Base-by-base conservation (phyloP, 2,329 filamentous ascomycete genomes). In the Canariomyces notabilis region DNA sequence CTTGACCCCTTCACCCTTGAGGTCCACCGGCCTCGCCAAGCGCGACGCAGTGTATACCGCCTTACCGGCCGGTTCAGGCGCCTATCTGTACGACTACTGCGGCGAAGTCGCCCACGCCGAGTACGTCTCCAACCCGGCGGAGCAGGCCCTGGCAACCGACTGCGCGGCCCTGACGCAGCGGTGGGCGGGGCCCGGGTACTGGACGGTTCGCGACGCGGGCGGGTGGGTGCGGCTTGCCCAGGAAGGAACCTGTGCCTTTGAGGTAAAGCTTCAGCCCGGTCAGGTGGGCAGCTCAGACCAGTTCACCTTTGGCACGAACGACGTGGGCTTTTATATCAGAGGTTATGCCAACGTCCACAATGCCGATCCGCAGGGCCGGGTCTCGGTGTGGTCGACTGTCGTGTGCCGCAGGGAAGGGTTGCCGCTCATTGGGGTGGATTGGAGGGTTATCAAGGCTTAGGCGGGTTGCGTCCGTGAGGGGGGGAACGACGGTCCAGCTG, bases 251-350 rank as follows among this genome's bases (percentile, higher is more conserved):
- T 53, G 49, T 14, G 49, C 48, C 2, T 45, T 53, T 12, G 32
- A 47, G 21, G 46, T 49, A 12, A 22, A n/a, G 12, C 6, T 6
- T 7, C 21, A 15, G 5, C 14, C n/a, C 1, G 16, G 12, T 1
- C 4, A 33, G 8, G 4, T 5, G 33, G 31, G n/a, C n/a, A n/a
- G n/a, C n/a, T n/a, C 16, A 3, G 16, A 37, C 19, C 15, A 15
- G 16, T 51, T 42, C 12, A 20, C 19, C 16, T 49, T 51, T 19
- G 48, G 51, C 7, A 53, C 51, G 8, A 47, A 51, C 14, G 49
- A 53, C 32, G 1, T 53, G 12, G 2, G 37, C 18, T 51, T 45
- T 21, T 51, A 47, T 12, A 8, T 46, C 14, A n/a, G n/a, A 3
- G 6, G 6, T 4, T 6, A 44, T 41, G 36, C 42, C 2, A 6